These are phyloP conservation scores for Wickerhamiella parazyma DNA, from an alignment of 805 yeast genomes.

Conservation along the genomic window DNA sequence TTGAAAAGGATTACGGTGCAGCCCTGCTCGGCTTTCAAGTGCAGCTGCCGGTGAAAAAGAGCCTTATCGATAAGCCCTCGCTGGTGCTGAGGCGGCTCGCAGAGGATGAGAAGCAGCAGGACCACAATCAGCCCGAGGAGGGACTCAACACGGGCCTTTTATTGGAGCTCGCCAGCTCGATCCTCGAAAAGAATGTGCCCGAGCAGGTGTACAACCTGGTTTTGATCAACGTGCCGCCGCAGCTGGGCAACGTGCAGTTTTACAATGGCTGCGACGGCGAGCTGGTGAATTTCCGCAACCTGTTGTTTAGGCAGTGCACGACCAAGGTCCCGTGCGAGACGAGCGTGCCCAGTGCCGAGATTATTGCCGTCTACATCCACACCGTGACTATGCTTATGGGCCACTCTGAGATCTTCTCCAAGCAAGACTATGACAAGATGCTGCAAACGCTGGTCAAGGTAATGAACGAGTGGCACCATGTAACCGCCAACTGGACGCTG, in stretches of 20 bases:
- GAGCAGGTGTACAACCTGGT: slow-evolving; percentile 57
- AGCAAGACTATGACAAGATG: slow-evolving; percentile 48
- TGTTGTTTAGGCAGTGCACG: slow-evolving; percentile 41
- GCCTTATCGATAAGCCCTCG: slow-evolving; percentile 24
- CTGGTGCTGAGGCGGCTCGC: slow-evolving; percentile 19
- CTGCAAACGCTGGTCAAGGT: slow-evolving; percentile 47
- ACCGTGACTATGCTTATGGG: slow-evolving; percentile 42
- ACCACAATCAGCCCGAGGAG: slow-evolving; percentile 27
- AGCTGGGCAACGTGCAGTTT: slow-evolving; percentile 43
- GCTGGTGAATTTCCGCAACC: slow-evolving; percentile 30
- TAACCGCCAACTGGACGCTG: slow-evolving; percentile 60
- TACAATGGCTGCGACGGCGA: slow-evolving; percentile 32
- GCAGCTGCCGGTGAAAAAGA: slow-evolving; percentile 28
- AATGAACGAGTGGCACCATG: slow-evolving; percentile 57
- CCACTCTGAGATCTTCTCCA: slow-evolving; percentile 38
- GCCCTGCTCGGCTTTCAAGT: slow-evolving; percentile 24
- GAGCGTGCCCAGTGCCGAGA: not conserved
- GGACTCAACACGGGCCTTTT: slow-evolving; percentile 37
- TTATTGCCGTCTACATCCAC: slow-evolving; percentile 32
- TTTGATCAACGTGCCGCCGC: slow-evolving; percentile 56
- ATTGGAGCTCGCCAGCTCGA: slow-evolving; percentile 32
- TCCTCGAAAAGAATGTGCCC: slow-evolving; percentile 38
- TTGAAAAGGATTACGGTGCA: slow-evolving; percentile 16
- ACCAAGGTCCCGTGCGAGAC: slow-evolving; percentile 5
- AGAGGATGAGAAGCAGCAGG: not conserved